These are phyloP conservation scores for Anthracocystis walkeri DNA, from an alignment of 1,284 basidiomycete species.

Conservation along the genomic window DNA sequence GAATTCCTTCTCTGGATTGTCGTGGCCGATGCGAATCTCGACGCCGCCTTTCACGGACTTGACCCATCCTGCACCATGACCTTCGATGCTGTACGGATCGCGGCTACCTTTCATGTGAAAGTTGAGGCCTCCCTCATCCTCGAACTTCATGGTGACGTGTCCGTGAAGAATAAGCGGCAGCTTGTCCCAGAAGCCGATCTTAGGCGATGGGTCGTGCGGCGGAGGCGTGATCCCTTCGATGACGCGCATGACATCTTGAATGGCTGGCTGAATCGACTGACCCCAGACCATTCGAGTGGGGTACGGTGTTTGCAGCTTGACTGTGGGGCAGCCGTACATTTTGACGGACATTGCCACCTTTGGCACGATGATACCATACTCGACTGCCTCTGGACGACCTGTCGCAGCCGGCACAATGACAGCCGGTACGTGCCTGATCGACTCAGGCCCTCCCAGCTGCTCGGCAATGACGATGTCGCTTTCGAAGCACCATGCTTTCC, in stretches of 20 bases:
- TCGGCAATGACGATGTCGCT: conserved; percentile 89
- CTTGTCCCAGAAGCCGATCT: conserved; percentile 96
- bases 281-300: conserved; percentile 89
- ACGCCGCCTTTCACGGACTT: conserved; percentile 86
- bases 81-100: conserved; percentile 82
- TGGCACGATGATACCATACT: conserved; percentile 79
- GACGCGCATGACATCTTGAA: conserved; percentile 87
- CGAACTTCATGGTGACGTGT: conserved; percentile 80
- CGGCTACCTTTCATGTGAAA: conserved; percentile 78
- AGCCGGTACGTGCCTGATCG: conserved; percentile 63
- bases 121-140: conserved; percentile 77
- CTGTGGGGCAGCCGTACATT: conserved; percentile 79
- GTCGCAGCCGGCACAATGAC: conserved; percentile 64
- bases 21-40: conserved; percentile 79
- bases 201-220: conserved; percentile 86
- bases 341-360: conserved; percentile 97
- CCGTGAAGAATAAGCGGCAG: conserved; percentile 78
- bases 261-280: conserved; percentile 85
- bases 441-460: conserved; percentile 81
- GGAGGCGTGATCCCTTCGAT: conserved; percentile 85
- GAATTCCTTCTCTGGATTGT: conserved; percentile 81
- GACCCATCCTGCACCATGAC: conserved; percentile 88
- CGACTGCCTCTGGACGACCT: conserved; percentile 72
- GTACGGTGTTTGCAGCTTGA: conserved; percentile 77
- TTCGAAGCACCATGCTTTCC: conserved; percentile 76